Base-by-base conservation (phyloP, 176 grass and related monocot species). In the Typha latifolia region DNA sequence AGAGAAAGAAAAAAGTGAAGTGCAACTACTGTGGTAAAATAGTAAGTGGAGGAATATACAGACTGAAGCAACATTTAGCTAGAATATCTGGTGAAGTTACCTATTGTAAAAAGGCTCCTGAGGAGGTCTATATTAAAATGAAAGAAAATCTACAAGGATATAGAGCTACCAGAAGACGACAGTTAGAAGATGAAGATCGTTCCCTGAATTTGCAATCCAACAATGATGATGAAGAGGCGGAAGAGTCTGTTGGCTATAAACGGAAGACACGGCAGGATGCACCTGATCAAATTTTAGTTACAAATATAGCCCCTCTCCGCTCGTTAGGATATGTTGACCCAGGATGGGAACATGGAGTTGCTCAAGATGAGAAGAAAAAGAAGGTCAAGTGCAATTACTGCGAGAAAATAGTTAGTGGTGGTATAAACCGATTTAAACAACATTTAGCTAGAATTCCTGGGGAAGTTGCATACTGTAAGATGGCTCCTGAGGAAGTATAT, bases 371-470 rank as follows among this genome's bases (percentile, higher is more conserved):
- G 26, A 69, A 63, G 66, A 78, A 78, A 63, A 78, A 70, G 47
- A 78, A 78, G 49, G 67, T 78, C 23, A 78, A 78, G 63, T 78
- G 75, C 67, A 78, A 78, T 43, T 78, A 70, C 37, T 78, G 75
- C 9, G 66, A 70, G 59, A 78, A 63, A 76, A 67, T 76, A 76
- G 73, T 76, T 67, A 76, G 73, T 47, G 73, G 73, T 57, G 73
- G 73, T 67, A 76, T 76, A 61, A 76, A 76, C 21, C 64, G 73
- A 5, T 76, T 76, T 67, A 78, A 78, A 70, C 75, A 78, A 12
- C 75, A 78, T 78, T 70, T 78, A 78, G 75, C 75, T 20, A 70
- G 66, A 70, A 78, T 78, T 52, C 75, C 75, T 24, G 75, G 75
- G 57, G 75, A 78, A 52, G 75, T 78, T 52, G 75, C 75, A 27